A percentile compares a stretch with the other conserved stretches of the same genome.
phyloP scores from a whole-genome alignment of 176 grass and related monocot genomes.

The Phyllostachys edulis region DNA sequence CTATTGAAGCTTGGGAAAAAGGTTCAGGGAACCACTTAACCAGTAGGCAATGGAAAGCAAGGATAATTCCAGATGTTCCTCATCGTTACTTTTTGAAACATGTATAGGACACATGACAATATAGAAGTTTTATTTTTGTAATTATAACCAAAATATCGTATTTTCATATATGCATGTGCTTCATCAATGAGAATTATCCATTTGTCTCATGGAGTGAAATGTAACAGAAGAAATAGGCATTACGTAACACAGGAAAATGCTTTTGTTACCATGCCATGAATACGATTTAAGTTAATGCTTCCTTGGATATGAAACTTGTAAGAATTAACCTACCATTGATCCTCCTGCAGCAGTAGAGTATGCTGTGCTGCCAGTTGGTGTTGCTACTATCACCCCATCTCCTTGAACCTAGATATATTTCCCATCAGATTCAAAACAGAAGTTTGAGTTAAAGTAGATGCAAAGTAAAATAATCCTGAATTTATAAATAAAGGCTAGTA shows the following conservation, averaged over 20 bases:
- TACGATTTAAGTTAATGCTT: background rate
- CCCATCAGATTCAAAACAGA: background rate
- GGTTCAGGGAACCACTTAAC: background rate
- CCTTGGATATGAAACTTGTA: background rate
- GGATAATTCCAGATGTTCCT: background rate
- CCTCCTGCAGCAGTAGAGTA: constrained; percentile 98
- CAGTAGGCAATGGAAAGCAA: background rate
- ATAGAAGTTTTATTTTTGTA: background rate
- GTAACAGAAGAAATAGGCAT: background rate
- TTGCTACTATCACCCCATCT: constrained; percentile 98
- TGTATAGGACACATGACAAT: background rate
- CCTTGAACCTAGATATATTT: constrained; percentile 89
- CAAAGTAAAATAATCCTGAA: background rate
- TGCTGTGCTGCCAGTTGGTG: constrained; percentile 92
- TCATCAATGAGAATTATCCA: constrained; percentile 11
- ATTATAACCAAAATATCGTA: background rate
- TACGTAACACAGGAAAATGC: background rate
- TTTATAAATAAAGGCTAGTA: background rate
- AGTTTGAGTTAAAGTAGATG: constrained; percentile 15
- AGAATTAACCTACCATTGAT: constrained; percentile 68
- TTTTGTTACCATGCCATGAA: constrained; percentile 16
- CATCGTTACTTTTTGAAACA: background rate
- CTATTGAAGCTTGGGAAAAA: background rate
- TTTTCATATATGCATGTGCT: constrained; percentile 12
- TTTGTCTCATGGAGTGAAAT: background rate